Evolutionary conservation across 371 early-diverging fungal genomes (phyloP).

Genomic region (Ecytonucleospora hepatopenaei): DNA sequence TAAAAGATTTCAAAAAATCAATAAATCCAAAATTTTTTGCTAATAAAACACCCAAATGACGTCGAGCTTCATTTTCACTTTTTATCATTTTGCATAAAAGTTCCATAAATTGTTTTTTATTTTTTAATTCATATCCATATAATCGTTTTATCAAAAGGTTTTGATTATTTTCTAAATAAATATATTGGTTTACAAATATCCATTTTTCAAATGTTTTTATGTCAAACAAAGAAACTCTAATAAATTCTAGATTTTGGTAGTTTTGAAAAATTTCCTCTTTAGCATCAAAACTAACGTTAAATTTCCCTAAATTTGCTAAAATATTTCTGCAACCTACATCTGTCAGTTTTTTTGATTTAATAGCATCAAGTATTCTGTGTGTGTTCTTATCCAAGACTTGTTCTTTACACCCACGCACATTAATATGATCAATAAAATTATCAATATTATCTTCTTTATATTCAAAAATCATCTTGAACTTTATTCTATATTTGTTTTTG

Average conservation of each 20-base stretch:
- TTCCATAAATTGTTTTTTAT: neutral
- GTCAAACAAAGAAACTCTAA: neutral
- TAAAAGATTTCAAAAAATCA: neutral
- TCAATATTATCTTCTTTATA: neutral
- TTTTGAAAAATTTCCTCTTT: neutral
- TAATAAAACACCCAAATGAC: neutral
- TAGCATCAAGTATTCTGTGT: neutral
- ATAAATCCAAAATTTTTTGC: neutral
- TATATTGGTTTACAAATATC: neutral
- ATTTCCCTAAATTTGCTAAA: too few species aligned
- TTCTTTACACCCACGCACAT: neutral
- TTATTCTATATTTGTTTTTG: neutral
- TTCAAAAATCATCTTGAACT: neutral
- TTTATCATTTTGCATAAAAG: neutral
- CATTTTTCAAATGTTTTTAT: neutral
- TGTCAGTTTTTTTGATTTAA: constrained; percentile 1
- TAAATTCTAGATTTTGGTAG: neutral
- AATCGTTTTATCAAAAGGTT: neutral
- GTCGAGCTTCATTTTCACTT: neutral
- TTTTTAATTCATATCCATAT: neutral
- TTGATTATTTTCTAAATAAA: neutral
- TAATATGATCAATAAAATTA: neutral
- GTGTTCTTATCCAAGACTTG: neutral
- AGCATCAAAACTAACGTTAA: too few species aligned
- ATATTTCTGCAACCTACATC: constrained; percentile 1